Conservation (phyloP, 176 grass and related monocot species). For the Hyparrhenia diplandra region DNA sequence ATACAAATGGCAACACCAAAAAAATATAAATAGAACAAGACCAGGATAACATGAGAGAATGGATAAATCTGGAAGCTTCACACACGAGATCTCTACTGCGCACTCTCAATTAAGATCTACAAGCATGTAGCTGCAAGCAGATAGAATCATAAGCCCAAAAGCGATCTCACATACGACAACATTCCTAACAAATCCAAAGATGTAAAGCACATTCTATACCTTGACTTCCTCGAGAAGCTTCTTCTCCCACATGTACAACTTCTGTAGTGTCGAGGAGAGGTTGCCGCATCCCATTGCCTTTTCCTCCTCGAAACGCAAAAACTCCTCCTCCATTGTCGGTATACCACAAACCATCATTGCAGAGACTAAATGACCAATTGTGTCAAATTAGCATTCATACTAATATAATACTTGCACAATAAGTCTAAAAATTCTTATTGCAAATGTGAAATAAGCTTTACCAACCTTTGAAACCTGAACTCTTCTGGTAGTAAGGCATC, state of each 20-base stretch:
- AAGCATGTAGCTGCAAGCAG: background rate
- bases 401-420: background rate
- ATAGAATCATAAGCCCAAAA: conserved; percentile 10
- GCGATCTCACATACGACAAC: background rate
- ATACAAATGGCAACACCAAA: background rate
- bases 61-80: background rate
- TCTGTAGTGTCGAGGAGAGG: conserved; percentile 93
- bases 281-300: conserved; percentile 72
- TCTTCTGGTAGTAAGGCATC: conserved; percentile 81
- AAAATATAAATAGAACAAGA: background rate
- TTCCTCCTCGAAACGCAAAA: conserved; percentile 71
- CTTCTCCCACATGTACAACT: conserved; percentile 94
- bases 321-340: conserved; percentile 54
- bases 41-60: background rate
- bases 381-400: conserved; percentile 1
- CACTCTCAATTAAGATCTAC: conserved; percentile 1
- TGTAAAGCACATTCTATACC: conserved; percentile 46
- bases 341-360: conserved; percentile 80
- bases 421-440: background rate
- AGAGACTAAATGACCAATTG: conserved; percentile 40
- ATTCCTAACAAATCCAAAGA: conserved; percentile 21
- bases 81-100: background rate
- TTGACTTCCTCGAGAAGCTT: conserved; percentile 99
- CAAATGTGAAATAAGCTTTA: background rate
- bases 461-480: conserved; percentile 75